Evolutionary conservation across 352 stramenopile species (phyloP).

Genomic region (Pythium phragmitis): DNA sequence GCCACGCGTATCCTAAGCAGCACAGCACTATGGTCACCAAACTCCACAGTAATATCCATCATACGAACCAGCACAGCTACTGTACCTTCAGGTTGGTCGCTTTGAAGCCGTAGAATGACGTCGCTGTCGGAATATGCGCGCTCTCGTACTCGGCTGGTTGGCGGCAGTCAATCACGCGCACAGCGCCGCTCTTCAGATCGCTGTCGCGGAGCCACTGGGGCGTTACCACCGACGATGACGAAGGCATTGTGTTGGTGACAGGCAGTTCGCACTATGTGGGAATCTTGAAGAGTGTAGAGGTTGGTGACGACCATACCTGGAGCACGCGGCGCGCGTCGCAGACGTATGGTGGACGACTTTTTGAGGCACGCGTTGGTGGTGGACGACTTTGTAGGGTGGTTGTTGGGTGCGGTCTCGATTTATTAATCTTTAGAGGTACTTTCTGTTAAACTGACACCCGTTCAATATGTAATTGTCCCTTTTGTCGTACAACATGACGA

Average conservation of each 20-base stretch:
- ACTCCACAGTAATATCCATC: no score
- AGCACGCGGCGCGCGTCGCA: no score
- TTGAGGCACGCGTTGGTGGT: no score
- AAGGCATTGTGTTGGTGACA: not conserved
- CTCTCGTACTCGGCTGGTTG: conserved; percentile 48
- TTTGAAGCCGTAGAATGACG: conserved; percentile 42
- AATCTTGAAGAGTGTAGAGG: not conserved
- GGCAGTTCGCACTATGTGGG: not conserved
- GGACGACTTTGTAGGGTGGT: no score
- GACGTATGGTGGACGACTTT: no score
- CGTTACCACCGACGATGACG: conserved; percentile 21
- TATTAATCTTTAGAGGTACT: no score
- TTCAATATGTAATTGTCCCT: no score
- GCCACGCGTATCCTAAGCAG: conserved; percentile 35
- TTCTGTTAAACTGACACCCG: no score
- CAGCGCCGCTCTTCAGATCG: conserved; percentile 13
- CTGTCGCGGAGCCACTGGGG: conserved; percentile 29
- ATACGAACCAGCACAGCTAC: not conserved
- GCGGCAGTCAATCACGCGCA: conserved; percentile 56
- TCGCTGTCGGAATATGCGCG: conserved; percentile 48
- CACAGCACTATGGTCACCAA: not conserved
- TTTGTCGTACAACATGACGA: no score
- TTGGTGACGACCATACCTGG: not conserved
- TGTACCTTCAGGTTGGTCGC: conserved; percentile 50
- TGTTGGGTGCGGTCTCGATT: no score